Evolutionary conservation across 1,139 yeast genomes (phyloP).

Genomic region (Kodamaea anthophila): DNA sequence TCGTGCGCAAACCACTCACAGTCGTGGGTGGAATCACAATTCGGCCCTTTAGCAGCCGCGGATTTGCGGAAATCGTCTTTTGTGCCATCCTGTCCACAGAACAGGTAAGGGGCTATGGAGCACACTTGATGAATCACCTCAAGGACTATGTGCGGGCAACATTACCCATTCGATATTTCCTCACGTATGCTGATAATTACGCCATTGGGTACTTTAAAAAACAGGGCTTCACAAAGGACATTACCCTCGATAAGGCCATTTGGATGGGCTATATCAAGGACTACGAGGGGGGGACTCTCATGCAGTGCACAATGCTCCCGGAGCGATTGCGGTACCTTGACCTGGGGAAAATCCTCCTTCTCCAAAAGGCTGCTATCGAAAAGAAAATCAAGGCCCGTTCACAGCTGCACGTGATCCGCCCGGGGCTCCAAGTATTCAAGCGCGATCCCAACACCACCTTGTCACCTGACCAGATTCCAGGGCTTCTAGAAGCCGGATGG

Average conservation of each 20-base stretch:
- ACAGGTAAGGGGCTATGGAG: constrained; percentile 98
- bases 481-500: constrained; percentile 92
- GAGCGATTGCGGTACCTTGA: constrained; percentile 75
- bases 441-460: constrained; percentile 30
- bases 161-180: constrained; percentile 76
- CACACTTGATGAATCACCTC: constrained; percentile 94
- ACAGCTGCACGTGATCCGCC: constrained; percentile 70
- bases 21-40: constrained; percentile 98
- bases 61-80: constrained; percentile 95
- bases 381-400: constrained; percentile 77
- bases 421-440: constrained; percentile 73
- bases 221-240: constrained; percentile 96
- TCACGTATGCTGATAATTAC: constrained; percentile 96
- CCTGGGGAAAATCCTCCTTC: constrained; percentile 72
- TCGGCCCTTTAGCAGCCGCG: constrained; percentile 83
- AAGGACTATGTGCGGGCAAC: constrained; percentile 93
- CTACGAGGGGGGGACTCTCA: constrained; percentile 96
- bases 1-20: constrained; percentile 83
- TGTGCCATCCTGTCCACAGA: constrained; percentile 97
- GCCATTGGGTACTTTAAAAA: constrained; percentile 98
- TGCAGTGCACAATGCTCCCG: constrained; percentile 96
- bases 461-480: constrained; percentile 80
- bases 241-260: constrained; percentile 71
- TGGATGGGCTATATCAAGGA: constrained; percentile 99
- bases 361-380: constrained; percentile 89